A percentile compares a stretch with the other conserved stretches of the same genome.
phyloP scores from a whole-genome alignment of 495 filamentous ascomycete genomes.

The Hypomontagnella monticulosa region DNA sequence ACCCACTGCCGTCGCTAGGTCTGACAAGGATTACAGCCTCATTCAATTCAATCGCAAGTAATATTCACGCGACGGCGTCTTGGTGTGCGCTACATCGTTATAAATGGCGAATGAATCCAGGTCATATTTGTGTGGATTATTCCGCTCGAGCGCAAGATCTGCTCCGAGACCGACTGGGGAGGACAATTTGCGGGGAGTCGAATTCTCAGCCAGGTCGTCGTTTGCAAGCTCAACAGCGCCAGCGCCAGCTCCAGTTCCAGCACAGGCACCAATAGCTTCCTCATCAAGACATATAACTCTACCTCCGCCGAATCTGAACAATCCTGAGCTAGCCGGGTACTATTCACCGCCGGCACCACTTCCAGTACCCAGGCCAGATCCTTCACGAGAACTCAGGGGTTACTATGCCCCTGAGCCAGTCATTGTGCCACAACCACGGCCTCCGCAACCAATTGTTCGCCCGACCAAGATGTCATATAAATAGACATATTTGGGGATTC shows the following conservation, averaged over 20 bases:
- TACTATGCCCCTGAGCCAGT: slow-evolving; percentile 36
- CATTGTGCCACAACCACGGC: neutral
- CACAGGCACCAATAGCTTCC: neutral
- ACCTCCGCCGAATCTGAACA: slow-evolving; percentile 8
- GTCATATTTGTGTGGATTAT: slow-evolving; percentile 22
- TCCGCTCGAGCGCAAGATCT: slow-evolving; percentile 12
- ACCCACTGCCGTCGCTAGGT: neutral
- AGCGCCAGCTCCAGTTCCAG: neutral
- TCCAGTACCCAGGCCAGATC: neutral
- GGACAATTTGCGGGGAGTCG: slow-evolving; percentile 23
- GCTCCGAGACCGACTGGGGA: neutral
- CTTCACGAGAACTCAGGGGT: slow-evolving; percentile 28
- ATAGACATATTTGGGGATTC: neutral
- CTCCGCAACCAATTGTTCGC: slow-evolving; percentile 1
- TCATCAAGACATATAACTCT: neutral
- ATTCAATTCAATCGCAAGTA: neutral
- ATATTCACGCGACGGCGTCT: neutral
- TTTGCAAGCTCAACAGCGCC: slow-evolving; percentile 26
- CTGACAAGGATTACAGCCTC: slow-evolving; percentile 11
- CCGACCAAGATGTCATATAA: slow-evolving; percentile 24
- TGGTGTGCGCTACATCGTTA: neutral
- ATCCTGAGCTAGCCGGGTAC: slow-evolving; percentile 36
- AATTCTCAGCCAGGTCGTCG: slow-evolving; percentile 33
- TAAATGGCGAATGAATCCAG: slow-evolving; percentile 22
- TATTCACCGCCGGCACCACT: slow-evolving; percentile 32